Evolutionary conservation across 768 basidiomycete genomes (phyloP).

Genomic region (Calocybe cyanea): DNA sequence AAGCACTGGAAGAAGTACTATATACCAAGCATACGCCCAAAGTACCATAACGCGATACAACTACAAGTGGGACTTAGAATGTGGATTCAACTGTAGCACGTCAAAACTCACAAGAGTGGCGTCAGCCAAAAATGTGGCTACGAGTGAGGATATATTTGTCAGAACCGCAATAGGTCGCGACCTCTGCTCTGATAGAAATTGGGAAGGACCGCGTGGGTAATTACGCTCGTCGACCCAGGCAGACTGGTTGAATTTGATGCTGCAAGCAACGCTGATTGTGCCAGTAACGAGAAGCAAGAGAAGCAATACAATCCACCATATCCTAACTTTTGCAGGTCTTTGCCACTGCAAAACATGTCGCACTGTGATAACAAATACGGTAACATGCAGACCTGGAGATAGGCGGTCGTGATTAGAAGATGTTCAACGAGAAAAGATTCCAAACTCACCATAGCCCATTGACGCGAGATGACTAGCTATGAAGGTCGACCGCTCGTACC

Average conservation of each 20-base stretch:
- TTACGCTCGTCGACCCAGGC: constrained; percentile 29
- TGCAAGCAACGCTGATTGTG: constrained; percentile 18
- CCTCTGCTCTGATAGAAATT: constrained; percentile 24
- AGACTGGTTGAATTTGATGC: constrained; percentile 17
- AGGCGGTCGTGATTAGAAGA: background rate
- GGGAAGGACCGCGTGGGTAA: constrained; percentile 31
- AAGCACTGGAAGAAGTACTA: constrained; percentile 3
- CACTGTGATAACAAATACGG: constrained; percentile 11
- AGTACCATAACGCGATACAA: constrained; percentile 12
- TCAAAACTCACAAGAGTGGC: constrained; percentile 31
- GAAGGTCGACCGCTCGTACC: constrained; percentile 19
- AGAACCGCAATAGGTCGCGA: constrained; percentile 21
- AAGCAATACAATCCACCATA: constrained; percentile 7
- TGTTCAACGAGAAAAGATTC: background rate
- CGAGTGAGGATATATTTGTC: constrained; percentile 20
- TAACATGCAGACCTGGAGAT: constrained; percentile 15
- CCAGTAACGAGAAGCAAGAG: constrained; percentile 1
- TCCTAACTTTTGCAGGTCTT: background rate
- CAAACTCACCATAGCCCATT: constrained; percentile 18
- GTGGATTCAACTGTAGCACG: background rate
- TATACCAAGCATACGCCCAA: constrained; percentile 9
- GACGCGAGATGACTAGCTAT: constrained; percentile 17
- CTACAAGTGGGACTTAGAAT: background rate
- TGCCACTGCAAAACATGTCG: constrained; percentile 11
- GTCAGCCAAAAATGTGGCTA: constrained; percentile 32